Conservation (phyloP, 441 rosid species). For the Populus tomentosa region DNA sequence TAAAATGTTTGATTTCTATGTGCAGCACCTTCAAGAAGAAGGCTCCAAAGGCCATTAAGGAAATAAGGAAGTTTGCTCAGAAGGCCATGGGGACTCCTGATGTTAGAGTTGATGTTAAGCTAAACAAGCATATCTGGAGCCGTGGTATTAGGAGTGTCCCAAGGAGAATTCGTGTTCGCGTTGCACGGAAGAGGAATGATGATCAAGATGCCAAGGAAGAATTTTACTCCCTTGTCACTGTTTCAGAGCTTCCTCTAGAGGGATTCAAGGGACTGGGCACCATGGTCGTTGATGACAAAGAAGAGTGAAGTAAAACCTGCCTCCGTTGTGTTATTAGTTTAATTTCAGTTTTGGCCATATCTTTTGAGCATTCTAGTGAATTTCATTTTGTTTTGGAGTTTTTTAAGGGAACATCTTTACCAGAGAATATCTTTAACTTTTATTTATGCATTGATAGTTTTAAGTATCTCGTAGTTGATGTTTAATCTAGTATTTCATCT, state of each 20-base stretch:
- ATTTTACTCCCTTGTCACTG: conserved; percentile 76
- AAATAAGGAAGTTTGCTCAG: conserved; percentile 80
- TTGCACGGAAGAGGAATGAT: conserved; percentile 83
- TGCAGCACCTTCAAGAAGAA: conserved; percentile 89
- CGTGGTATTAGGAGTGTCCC: conserved; percentile 80
- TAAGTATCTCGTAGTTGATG: not conserved
- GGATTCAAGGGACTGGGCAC: conserved; percentile 73
- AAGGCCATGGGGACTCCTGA: conserved; percentile 78
- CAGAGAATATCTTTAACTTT: not conserved
- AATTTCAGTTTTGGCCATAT: conserved; percentile 16
- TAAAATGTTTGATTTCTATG: not conserved
- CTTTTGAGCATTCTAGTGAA: not conserved
- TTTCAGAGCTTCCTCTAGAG: conserved; percentile 61
- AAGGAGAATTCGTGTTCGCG: conserved; percentile 68
- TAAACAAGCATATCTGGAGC: conserved; percentile 90
- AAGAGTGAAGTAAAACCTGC: conserved; percentile 27
- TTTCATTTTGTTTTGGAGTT: conserved; percentile 1
- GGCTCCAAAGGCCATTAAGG: conserved; percentile 88
- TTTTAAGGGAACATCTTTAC: too few species aligned
- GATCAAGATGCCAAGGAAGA: conserved; percentile 93
- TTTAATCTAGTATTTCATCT: too few species aligned
- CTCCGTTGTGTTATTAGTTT: not conserved
- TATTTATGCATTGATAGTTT: not conserved
- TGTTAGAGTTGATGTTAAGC: conserved; percentile 82
- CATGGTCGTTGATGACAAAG: conserved; percentile 80